These are phyloP conservation scores for Chenopodium formosanum DNA, from an alignment of 148 eudicot species.

Conservation along the genomic window DNA sequence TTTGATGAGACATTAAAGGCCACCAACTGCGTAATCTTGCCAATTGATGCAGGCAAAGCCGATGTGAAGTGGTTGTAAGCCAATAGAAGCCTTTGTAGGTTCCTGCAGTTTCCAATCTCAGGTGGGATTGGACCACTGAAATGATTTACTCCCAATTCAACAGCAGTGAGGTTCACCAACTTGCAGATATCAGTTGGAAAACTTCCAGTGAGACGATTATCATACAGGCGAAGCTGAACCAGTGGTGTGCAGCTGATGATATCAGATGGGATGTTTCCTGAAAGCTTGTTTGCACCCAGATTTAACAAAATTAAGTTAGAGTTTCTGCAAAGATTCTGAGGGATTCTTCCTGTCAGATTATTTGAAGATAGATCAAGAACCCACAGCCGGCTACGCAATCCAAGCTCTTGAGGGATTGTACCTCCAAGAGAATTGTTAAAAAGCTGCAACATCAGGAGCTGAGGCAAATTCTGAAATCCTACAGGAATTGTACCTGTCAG, in stretches of 20 bases:
- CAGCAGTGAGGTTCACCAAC: slow-evolving; percentile 36
- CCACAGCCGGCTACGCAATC: slow-evolving; percentile 32
- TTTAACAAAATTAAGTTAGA: slow-evolving; percentile 32
- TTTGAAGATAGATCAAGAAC: slow-evolving; percentile 41
- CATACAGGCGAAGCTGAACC: slow-evolving; percentile 30
- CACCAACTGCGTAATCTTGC: slow-evolving; percentile 31
- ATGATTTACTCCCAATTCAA: slow-evolving; percentile 40
- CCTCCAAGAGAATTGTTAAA: slow-evolving; percentile 41
- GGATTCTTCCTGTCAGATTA: slow-evolving; percentile 37
- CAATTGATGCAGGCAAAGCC: slow-evolving; percentile 33
- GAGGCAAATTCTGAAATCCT: slow-evolving; percentile 37
- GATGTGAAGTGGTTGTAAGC: slow-evolving; percentile 39
- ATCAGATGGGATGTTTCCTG: slow-evolving; percentile 38
- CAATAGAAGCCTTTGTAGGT: slow-evolving; percentile 40
- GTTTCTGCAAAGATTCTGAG: slow-evolving; percentile 33
- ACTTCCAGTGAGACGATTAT: slow-evolving; percentile 36
- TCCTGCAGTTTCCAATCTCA: slow-evolving; percentile 33
- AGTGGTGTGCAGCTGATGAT: slow-evolving; percentile 32
- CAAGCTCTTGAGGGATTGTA: slow-evolving; percentile 36
- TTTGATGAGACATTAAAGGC: slow-evolving; percentile 40
- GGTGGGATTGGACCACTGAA: slow-evolving; percentile 41
- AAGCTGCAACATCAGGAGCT: slow-evolving; percentile 34
- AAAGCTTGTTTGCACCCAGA: slow-evolving; percentile 37
- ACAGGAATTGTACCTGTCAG: slow-evolving; percentile 39
- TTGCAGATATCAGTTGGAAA: slow-evolving; percentile 40